A percentile compares a stretch with the other conserved stretches of the same genome.
Conservation (phyloP, 2,329 filamentous ascomycete species). For the Didymosphaeria variabile region DNA sequence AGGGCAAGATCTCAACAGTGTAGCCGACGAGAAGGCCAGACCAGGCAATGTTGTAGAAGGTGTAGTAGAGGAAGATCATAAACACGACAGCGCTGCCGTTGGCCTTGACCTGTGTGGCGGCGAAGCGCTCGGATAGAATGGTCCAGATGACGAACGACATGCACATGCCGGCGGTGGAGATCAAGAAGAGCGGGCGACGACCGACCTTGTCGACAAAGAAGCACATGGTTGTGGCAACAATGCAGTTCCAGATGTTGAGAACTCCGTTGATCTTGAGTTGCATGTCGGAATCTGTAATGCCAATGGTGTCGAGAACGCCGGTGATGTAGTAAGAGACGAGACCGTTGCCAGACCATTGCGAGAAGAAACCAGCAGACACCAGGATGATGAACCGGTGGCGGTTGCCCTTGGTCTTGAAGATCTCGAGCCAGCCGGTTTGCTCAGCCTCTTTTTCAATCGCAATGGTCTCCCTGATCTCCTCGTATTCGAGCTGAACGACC, state of each 20-base stretch:
- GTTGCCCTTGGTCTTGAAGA: slow-evolving; percentile 61
- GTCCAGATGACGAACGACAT: slow-evolving; percentile 50
- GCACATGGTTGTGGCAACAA: slow-evolving; percentile 59
- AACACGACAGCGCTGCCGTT: slow-evolving; percentile 58
- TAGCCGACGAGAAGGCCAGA: slow-evolving; percentile 66
- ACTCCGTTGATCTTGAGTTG: slow-evolving; percentile 53
- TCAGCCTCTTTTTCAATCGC: slow-evolving; percentile 58
- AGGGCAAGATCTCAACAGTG: slow-evolving; percentile 60
- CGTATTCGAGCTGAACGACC: slow-evolving; percentile 57
- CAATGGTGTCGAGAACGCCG: slow-evolving; percentile 46
- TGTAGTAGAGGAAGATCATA: slow-evolving; percentile 61
- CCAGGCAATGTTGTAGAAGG: slow-evolving; percentile 66
- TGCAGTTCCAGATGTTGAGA: slow-evolving; percentile 68
- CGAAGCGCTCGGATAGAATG: slow-evolving; percentile 45
- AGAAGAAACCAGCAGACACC: slow-evolving; percentile 64
- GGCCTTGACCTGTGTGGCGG: slow-evolving; percentile 30
- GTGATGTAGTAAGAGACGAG: slow-evolving; percentile 54
- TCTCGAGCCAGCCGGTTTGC: slow-evolving; percentile 54
- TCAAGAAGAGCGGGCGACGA: slow-evolving; percentile 65
- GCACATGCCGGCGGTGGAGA: slow-evolving; percentile 48
- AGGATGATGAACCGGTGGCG: slow-evolving; percentile 63
- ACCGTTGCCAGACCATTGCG: slow-evolving; percentile 56
- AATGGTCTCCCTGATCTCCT: slow-evolving; percentile 61
- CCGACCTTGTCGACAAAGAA: slow-evolving; percentile 62
- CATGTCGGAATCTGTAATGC: slow-evolving; percentile 45